A percentile compares a stretch with the other conserved stretches of the same genome.
These are phyloP conservation scores for Kodamaea sp. DNA, from an alignment of 1,139 yeast species.

Conservation along the genomic window DNA sequence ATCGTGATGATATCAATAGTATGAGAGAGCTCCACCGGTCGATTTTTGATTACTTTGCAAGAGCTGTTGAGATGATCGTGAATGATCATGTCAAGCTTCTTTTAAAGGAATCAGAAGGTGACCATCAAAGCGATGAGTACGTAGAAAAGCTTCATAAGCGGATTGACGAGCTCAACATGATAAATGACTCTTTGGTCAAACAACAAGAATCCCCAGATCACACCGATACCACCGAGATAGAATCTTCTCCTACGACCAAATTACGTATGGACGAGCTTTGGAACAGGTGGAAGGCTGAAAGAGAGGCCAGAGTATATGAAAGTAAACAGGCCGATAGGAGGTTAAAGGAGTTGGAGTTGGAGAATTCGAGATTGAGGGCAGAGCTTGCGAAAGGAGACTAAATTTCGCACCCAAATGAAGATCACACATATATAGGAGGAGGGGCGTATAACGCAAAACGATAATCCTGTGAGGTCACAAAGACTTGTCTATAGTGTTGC, in stretches of 20 bases:
- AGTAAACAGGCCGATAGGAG: slow-evolving; percentile 54
- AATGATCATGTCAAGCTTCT: slow-evolving; percentile 55
- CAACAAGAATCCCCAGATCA: slow-evolving; percentile 20
- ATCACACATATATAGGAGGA: too few species aligned
- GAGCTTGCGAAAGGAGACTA: slow-evolving; percentile 11
- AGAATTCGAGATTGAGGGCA: slow-evolving; percentile 46
- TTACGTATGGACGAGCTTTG: slow-evolving; percentile 62
- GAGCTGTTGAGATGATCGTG: slow-evolving; percentile 60
- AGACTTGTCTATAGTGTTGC: too few species aligned
- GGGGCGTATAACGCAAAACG: too few species aligned
- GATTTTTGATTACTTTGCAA: slow-evolving; percentile 55
- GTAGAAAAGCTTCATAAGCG: slow-evolving; percentile 31
- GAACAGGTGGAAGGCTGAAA: slow-evolving; percentile 66
- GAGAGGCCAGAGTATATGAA: slow-evolving; percentile 68
- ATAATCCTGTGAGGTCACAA: too few species aligned
- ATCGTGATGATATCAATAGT: slow-evolving; percentile 27
- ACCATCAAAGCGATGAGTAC: slow-evolving; percentile 21
- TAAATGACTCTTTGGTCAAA: slow-evolving; percentile 25
- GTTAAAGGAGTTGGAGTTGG: slow-evolving; percentile 55
- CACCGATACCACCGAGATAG: slow-evolving; percentile 11
- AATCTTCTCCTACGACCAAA: slow-evolving; percentile 37
- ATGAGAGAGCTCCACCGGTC: slow-evolving; percentile 53
- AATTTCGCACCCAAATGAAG: neutral
- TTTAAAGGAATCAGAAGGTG: slow-evolving; percentile 29
- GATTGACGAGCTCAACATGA: slow-evolving; percentile 31